Evolutionary conservation across 2,329 filamentous ascomycete genomes (phyloP).

Genomic region (Aspergillus flavus): DNA sequence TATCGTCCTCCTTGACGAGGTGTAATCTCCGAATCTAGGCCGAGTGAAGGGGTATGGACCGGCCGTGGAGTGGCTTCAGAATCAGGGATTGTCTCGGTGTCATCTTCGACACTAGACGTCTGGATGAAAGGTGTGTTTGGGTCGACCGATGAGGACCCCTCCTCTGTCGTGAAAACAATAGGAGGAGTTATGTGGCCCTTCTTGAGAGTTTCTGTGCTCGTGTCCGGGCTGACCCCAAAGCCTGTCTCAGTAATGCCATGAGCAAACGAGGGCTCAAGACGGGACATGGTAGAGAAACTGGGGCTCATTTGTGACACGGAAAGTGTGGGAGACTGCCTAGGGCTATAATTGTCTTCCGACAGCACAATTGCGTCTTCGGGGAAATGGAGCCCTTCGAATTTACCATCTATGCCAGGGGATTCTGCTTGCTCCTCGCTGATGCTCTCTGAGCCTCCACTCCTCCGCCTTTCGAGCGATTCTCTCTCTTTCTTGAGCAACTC

Average conservation of each 20-base stretch:
- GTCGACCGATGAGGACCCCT: slow-evolving; percentile 1
- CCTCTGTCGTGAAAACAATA: slow-evolving; percentile 18
- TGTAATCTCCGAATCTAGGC: slow-evolving; percentile 28
- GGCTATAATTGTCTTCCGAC: slow-evolving; percentile 33
- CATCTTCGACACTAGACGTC: slow-evolving; percentile 22
- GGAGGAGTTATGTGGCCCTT: slow-evolving; percentile 38
- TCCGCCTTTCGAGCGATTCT: slow-evolving; percentile 35
- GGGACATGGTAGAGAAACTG: slow-evolving; percentile 2
- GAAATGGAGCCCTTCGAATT: slow-evolving; percentile 37
- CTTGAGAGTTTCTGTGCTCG: slow-evolving; percentile 16
- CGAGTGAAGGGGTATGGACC: slow-evolving; percentile 31
- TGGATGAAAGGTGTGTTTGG: slow-evolving; percentile 26
- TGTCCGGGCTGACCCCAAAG: slow-evolving; percentile 1
- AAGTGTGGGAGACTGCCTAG: slow-evolving; percentile 23
- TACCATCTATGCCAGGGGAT: slow-evolving; percentile 33
- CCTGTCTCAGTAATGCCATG: slow-evolving; percentile 11
- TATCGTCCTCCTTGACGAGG: slow-evolving; percentile 30
- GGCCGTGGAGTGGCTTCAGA: slow-evolving; percentile 39
- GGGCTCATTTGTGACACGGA: slow-evolving; percentile 18
- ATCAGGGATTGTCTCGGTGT: slow-evolving; percentile 28
- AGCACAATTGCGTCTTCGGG: slow-evolving; percentile 35
- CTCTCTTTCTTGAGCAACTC: slow-evolving; percentile 40
- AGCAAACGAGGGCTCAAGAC: slow-evolving; percentile 16
- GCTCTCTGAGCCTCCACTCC: slow-evolving; percentile 24
- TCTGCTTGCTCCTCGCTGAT: slow-evolving; percentile 25